Conservation (phyloP, 2,329 filamentous ascomycete genomes). For the Penicillium sp. region DNA sequence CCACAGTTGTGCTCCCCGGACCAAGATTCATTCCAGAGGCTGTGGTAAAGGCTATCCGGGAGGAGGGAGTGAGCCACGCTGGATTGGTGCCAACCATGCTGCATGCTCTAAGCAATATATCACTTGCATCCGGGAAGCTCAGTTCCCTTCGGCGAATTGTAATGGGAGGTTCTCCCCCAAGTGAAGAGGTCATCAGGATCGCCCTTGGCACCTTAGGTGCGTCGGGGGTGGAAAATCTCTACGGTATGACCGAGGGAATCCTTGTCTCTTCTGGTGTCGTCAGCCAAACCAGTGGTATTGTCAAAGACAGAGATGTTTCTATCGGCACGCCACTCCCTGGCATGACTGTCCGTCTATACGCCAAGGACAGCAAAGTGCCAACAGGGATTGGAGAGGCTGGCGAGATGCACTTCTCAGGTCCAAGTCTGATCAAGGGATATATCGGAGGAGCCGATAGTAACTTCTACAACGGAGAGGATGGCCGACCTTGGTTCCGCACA, state of each 20-base stretch:
- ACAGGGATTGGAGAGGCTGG: not conserved
- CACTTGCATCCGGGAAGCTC: not conserved
- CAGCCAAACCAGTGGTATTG: not conserved
- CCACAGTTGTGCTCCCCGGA: constrained; percentile 14
- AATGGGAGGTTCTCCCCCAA: constrained; percentile 11
- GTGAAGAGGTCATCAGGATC: constrained; percentile 13
- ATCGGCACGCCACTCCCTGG: constrained; percentile 1
- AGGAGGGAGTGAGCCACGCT: constrained; percentile 3
- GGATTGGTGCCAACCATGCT: constrained; percentile 11
- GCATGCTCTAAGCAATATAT: constrained; percentile 4
- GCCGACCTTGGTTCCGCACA: constrained; percentile 13
- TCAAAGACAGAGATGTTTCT: not conserved
- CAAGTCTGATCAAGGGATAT: constrained; percentile 8
- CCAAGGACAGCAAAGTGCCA: not conserved
- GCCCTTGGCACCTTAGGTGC: constrained; percentile 10
- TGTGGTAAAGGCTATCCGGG: constrained; percentile 3
- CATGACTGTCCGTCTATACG: constrained; percentile 1
- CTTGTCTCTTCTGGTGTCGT: not conserved
- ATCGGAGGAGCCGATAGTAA: constrained; percentile 5
- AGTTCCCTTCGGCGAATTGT: constrained; percentile 7
- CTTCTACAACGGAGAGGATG: constrained; percentile 15
- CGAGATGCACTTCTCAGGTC: constrained; percentile 8
- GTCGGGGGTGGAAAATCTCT: constrained; percentile 13
- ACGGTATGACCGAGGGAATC: constrained; percentile 16
- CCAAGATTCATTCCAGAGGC: constrained; percentile 9